phyloP scores from a whole-genome alignment of 805 yeast species.

The Spencermartinsiella europaea region DNA sequence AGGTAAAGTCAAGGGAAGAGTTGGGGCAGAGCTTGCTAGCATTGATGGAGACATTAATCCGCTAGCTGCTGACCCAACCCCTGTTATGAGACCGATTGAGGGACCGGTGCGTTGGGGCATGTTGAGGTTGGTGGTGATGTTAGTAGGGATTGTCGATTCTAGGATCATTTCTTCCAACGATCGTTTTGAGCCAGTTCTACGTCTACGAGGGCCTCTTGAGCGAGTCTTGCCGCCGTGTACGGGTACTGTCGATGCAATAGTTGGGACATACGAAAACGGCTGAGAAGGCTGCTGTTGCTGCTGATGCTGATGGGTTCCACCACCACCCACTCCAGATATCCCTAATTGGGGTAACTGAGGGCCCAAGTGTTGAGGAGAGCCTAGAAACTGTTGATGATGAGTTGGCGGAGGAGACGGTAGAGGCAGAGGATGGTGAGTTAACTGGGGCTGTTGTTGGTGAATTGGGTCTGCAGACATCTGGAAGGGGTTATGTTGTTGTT shows the following conservation, averaged over 20 bases:
- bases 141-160: constrained; percentile 19
- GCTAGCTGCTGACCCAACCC: constrained; percentile 9
- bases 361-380: not conserved
- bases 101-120: constrained; percentile 3
- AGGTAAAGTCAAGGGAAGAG: constrained; percentile 33
- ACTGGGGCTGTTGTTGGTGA: constrained; percentile 1
- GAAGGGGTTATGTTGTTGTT: not conserved
- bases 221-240: constrained; percentile 8
- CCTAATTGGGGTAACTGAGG: constrained; percentile 4
- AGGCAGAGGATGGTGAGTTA: not conserved
- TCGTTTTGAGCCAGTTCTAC: constrained; percentile 24
- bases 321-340: not conserved
- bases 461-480: not conserved
- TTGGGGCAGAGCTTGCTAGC: constrained; percentile 6
- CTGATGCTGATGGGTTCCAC: no score
- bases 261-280: constrained; percentile 17
- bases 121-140: constrained; percentile 4
- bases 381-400: not conserved
- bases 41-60: constrained; percentile 3
- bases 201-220: constrained; percentile 14
- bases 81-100: constrained; percentile 10
- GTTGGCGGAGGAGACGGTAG: not conserved
- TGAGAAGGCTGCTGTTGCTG: constrained; percentile 10
- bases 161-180: constrained; percentile 23
- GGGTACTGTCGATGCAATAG: constrained; percentile 19